phyloP scores from a whole-genome alignment of 768 basidiomycete species.

The Rhodotorula diobovata region DNA sequence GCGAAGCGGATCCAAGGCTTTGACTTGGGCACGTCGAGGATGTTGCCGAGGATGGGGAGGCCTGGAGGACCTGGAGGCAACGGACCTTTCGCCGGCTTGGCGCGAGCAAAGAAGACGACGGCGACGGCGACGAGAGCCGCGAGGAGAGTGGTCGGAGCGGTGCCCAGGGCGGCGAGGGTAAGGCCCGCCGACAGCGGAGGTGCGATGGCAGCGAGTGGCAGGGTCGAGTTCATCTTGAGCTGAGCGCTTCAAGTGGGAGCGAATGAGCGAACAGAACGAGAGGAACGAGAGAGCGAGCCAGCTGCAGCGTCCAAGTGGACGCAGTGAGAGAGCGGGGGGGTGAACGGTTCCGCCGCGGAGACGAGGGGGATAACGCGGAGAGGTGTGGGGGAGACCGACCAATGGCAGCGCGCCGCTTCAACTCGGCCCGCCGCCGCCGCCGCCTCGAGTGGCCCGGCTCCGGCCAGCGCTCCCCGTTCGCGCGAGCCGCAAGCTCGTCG shows the following conservation, averaged over 20 bases:
- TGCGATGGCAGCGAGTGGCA: not conserved
- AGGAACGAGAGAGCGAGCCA: not conserved
- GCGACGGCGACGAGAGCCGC: not conserved
- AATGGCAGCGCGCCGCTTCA: too few relatives aligned
- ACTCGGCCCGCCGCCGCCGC: too few relatives aligned
- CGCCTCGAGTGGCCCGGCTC: too few relatives aligned
- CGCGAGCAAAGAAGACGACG: not conserved
- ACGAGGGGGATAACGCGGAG: too few relatives aligned
- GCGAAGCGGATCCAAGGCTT: slow-evolving; percentile 41
- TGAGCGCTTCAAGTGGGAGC: not conserved
- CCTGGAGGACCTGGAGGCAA: slow-evolving; percentile 26
- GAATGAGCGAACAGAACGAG: not conserved
- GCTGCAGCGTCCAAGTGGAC: too few relatives aligned
- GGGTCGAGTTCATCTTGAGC: not conserved
- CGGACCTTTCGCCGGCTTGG: not conserved
- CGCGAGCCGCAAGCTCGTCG: too few relatives aligned
- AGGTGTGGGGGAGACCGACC: too few relatives aligned
- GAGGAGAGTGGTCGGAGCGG: not conserved
- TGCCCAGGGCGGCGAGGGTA: not conserved
- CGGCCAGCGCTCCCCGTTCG: too few relatives aligned
- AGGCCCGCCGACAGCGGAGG: not conserved
- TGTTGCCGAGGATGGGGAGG: slow-evolving; percentile 37
- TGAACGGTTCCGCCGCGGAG: too few relatives aligned
- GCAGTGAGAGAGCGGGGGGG: too few relatives aligned
- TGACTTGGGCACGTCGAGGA: slow-evolving; percentile 37